phyloP scores from a whole-genome alignment of 2,329 filamentous ascomycete genomes.

The Fonsecaea pedrosoi region DNA sequence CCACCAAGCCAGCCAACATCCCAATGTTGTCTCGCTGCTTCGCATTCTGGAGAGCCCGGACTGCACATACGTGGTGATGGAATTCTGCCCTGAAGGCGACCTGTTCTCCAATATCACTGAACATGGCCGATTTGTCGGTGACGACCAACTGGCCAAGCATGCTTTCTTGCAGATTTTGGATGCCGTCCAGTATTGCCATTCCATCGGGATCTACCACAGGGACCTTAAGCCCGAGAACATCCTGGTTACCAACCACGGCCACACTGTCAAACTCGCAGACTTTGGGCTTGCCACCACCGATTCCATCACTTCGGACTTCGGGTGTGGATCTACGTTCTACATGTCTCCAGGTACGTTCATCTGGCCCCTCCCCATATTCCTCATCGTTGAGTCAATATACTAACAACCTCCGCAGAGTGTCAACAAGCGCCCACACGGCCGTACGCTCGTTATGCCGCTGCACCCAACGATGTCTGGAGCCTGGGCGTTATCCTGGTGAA shows the following conservation, averaged over 20 bases:
- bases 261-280: conserved; percentile 93
- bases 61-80: conserved; percentile 94
- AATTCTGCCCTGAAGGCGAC: conserved; percentile 96
- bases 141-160: conserved; percentile 83
- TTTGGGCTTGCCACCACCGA: conserved; percentile 93
- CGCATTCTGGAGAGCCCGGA: conserved; percentile 91
- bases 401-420: conserved; percentile 71
- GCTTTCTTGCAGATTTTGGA: conserved; percentile 95
- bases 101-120: conserved; percentile 98
- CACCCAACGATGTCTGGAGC: conserved; percentile 96
- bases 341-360: conserved; percentile 90
- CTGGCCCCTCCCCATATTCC: too few species aligned
- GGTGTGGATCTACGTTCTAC: conserved; percentile 98
- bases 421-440: conserved; percentile 75
- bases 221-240: conserved; percentile 99
- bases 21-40: conserved; percentile 90
- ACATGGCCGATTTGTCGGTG: conserved; percentile 87
- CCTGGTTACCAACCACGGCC: conserved; percentile 83
- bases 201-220: conserved; percentile 91
- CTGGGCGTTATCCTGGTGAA: conserved; percentile 98
- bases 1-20: conserved; percentile 84
- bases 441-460: conserved; percentile 82
- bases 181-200: conserved; percentile 95
- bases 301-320: conserved; percentile 86
- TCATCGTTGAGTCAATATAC: neutral